These are phyloP conservation scores for Hypoxylon sp. DNA, from an alignment of 2,329 filamentous ascomycete species.

Conservation along the genomic window DNA sequence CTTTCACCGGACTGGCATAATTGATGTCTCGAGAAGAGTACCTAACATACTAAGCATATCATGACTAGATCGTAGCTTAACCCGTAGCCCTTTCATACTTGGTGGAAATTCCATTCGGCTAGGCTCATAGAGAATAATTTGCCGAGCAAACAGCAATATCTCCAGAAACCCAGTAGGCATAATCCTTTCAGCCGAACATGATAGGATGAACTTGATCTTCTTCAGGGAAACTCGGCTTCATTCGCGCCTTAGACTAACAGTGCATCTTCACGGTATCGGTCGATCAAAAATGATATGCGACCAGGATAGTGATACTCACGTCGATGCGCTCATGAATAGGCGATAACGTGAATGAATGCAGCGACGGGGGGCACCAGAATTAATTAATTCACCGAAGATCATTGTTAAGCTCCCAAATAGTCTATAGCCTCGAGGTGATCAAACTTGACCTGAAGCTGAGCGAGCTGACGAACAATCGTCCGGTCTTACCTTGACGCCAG, in stretches of 20 bases:
- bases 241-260: conserved; percentile 27
- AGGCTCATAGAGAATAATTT: conserved; percentile 23
- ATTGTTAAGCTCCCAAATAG: conserved; percentile 14
- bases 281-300: conserved; percentile 50
- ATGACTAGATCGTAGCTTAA: conserved; percentile 13
- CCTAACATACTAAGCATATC: neutral
- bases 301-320: conserved; percentile 36
- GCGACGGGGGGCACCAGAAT: conserved; percentile 19
- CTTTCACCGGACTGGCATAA: neutral
- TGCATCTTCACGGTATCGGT: conserved; percentile 33
- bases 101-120: conserved; percentile 11
- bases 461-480: conserved; percentile 17
- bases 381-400: conserved; percentile 22
- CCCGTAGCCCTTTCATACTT: conserved; percentile 15
- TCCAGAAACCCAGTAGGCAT: conserved; percentile 25
- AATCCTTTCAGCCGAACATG: conserved; percentile 43
- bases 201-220: conserved; percentile 51
- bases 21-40: neutral
- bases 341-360: conserved; percentile 39
- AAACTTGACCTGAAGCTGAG: conserved; percentile 40
- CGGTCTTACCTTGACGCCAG: conserved; percentile 30
- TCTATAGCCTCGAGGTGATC: conserved; percentile 35
- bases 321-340: conserved; percentile 25
- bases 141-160: conserved; percentile 34
- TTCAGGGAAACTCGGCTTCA: conserved; percentile 43